These are phyloP conservation scores for Fallopia convolvulus DNA, from an alignment of 148 eudicot genomes.

Conservation along the genomic window DNA sequence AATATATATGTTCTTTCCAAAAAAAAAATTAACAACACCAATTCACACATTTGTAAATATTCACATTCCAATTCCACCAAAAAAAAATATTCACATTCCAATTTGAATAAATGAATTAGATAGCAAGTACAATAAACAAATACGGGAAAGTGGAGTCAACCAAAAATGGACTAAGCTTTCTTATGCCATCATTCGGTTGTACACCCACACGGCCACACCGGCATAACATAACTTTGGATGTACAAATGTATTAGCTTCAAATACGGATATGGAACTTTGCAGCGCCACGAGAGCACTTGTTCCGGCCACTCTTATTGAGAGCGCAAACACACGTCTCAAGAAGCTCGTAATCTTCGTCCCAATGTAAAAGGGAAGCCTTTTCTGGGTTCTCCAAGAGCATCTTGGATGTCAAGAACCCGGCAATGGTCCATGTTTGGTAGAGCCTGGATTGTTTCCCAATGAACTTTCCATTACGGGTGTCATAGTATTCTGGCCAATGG, in stretches of 20 bases:
- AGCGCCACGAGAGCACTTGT: constrained; percentile 70
- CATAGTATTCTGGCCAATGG: constrained; percentile 91
- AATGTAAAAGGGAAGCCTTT: constrained; percentile 59
- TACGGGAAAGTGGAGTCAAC: neutral
- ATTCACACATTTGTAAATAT: no score
- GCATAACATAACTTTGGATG: neutral
- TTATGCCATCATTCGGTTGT: neutral
- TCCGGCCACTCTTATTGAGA: constrained; percentile 49
- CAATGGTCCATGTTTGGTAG: constrained; percentile 95
- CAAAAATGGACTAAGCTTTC: neutral
- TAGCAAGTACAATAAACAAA: neutral
- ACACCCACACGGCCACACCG: neutral
- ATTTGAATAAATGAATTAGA: no score
- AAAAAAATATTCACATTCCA: no score
- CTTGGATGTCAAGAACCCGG: constrained; percentile 71
- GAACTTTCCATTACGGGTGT: constrained; percentile 72
- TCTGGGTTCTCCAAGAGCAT: constrained; percentile 74
- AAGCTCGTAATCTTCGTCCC: constrained; percentile 94
- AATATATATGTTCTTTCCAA: no score
- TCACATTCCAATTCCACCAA: no score
- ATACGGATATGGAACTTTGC: constrained; percentile 76
- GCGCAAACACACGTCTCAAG: constrained; percentile 86
- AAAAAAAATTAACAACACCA: no score
- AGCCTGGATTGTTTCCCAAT: constrained; percentile 86
- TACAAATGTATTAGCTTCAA: neutral